Evolutionary conservation across 257 asterid genomes (phyloP), one percentile per base, ranked within the genome.

Genomic region (Nicotiana tomentosiformis): DNA sequence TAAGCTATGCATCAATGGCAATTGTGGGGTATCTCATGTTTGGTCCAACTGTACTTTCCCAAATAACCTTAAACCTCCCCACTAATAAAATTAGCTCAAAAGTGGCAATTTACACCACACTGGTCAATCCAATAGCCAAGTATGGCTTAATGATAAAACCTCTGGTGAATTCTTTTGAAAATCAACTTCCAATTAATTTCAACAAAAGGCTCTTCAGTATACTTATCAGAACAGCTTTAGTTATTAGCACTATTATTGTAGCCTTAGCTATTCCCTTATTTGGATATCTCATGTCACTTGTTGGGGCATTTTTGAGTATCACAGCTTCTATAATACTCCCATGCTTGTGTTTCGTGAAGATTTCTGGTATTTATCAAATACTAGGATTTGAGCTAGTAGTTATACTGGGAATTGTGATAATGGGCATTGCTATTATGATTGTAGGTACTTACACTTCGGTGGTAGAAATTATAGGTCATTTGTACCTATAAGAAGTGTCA

Each of bases 71-170:
- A 89, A 92, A 92, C 83, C 95, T 94, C 10, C 97, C 95, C 0
- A 89, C 84, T 0, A 55, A 86, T n/a, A 89, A 81, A 35, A 35
- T 91, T 4, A 93, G 96, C 84, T 91, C 97, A 3, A 88, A 82
- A 79, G 90, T 94, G 14, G 99, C 98, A 3, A 94, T 96, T 39
- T 91, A 87, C 93, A 93, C 97, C 4, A 94, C 99, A 10, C 82
- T 93, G 18, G 89, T 96, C 23, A 94, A 90, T 83, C 98, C 98
- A 1, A 80, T 96, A 10, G 97, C 98, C 4, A 96, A 96, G 61
- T 96, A 93, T 61, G 92, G 97, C 1, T 68, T 94, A 85, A 93
- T 96, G 97, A 88, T 93, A 33, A 92, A 87, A 7, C 99, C 99
- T 12, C 66, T 93, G 1, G 88, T 93, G 53, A 88, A 32, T 61